Base-by-base conservation (phyloP, 2,329 filamentous ascomycete genomes). In the Microdochium bolleyi region DNA sequence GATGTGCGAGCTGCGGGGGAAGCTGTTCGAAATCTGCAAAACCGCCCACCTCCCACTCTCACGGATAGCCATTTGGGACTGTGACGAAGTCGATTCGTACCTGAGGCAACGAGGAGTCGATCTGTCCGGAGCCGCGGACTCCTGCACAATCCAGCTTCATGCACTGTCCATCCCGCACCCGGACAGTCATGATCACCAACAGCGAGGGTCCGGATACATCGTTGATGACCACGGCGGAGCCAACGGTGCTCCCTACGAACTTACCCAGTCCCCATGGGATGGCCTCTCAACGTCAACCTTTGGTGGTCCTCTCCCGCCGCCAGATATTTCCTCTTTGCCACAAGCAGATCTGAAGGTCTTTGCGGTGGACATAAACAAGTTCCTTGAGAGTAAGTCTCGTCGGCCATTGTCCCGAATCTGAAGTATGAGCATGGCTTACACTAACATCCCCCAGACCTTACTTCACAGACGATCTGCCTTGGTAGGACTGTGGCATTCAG, bases 41-140 rank as follows among this genome's bases (percentile, higher is more conserved):
- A 19, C 41, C 7, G 19, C 19, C n/a, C 41, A 46, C 38, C 66
- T 84, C 8, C 75, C 79, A 1, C 86, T 82, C 0, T 87, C 85
- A 55, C 79, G 87, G 54, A 88, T 88, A 3, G 81, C 88, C 50
- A 94, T 89, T 74, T 88, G 87, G 59, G 88, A 94, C 62, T 72
- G 83, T 0, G 79, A 88, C 54, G 89, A 94, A 64, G 84, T 91
- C 0, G 87, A 94, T 66, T 75, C 80, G 13, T 94, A 91, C 62
- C 70, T 95, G 2, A 77, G 77, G 41, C 75, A 79, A 50, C 78
- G 79, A 27, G 84, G 84, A 4, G 79, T 90, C 27, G 64, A 73
- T 48, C 82, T 91, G 51, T 79, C 85, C 10, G 76, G 79, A 0
- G 71, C 74, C 10, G 74, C 78, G 10, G 83, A 87, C 19, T 83